Percentiles rank a stretch among this genome's conserved stretches.
Conservation (phyloP, 2,329 filamentous ascomycete genomes). For the Fusarium musae region DNA sequence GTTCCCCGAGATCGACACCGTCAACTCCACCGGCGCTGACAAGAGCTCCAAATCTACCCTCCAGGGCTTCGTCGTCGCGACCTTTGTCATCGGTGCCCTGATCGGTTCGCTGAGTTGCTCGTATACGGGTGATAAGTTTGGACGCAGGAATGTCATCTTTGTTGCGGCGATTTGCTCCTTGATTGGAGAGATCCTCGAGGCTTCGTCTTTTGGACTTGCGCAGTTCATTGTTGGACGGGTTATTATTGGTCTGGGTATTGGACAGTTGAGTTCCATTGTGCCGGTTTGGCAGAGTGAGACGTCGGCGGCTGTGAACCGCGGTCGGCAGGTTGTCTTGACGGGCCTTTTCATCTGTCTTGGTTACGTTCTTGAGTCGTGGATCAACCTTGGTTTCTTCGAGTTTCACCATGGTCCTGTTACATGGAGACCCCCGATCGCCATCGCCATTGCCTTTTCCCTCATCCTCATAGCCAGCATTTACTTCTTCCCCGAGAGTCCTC, state of each 20-base stretch:
- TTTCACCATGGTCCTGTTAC: conserved; percentile 39
- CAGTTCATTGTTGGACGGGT: conserved; percentile 57
- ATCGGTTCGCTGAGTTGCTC: conserved; percentile 57
- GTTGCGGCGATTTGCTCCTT: conserved; percentile 62
- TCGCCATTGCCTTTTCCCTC: conserved; percentile 48
- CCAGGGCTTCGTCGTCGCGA: conserved; percentile 58
- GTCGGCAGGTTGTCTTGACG: conserved; percentile 58
- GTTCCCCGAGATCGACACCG: conserved; percentile 61
- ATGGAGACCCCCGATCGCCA: conserved; percentile 55
- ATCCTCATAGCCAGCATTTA: conserved; percentile 50
- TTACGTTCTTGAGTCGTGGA: conserved; percentile 56
- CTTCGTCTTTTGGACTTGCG: conserved; percentile 56
- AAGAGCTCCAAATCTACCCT: conserved; percentile 57
- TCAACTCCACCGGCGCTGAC: conserved; percentile 56
- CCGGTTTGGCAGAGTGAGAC: conserved; percentile 67
- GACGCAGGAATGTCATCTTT: conserved; percentile 66
- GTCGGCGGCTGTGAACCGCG: conserved; percentile 62
- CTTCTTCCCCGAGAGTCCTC: conserved; percentile 50
- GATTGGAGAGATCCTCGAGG: conserved; percentile 66
- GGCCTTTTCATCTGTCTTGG: conserved; percentile 60
- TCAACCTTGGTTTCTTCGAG: conserved; percentile 57
- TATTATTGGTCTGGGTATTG: conserved; percentile 64
- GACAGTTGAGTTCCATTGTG: conserved; percentile 61
- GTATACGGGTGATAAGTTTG: conserved; percentile 66
- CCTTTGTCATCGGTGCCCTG: conserved; percentile 68